Conservation (phyloP, 495 filamentous ascomycete species). For the Mycothermus thermophilus region DNA sequence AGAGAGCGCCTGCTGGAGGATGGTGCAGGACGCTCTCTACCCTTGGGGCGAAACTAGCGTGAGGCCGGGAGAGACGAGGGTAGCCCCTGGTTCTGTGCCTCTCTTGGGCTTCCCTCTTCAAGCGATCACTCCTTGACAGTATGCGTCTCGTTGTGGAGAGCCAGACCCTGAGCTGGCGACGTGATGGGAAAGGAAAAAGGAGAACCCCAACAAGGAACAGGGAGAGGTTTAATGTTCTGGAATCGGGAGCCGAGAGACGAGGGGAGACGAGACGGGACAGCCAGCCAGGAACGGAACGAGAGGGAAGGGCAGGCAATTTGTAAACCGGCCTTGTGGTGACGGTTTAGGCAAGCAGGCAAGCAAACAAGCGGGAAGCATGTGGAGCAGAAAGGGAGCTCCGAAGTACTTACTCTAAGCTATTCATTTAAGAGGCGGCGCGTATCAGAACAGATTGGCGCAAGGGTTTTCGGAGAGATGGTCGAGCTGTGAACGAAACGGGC, state of each 20-base stretch:
- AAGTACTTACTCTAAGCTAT: conserved; percentile 18
- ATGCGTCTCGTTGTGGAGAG: no score
- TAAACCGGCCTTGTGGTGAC: conserved; percentile 10
- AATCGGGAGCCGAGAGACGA: conserved; percentile 4
- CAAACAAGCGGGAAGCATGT: conserved; percentile 21
- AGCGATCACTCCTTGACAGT: conserved; percentile 5
- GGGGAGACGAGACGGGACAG: no score
- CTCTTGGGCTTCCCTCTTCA: conserved; percentile 15
- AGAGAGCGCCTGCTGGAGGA: no score
- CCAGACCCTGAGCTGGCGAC: no score
- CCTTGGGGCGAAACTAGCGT: conserved; percentile 19
- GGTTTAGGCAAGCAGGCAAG: conserved; percentile 17
- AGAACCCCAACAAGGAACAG: conserved; percentile 1
- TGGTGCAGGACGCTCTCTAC: no score
- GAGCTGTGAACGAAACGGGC: conserved; percentile 9
- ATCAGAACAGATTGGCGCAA: conserved; percentile 28
- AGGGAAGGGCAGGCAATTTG: conserved; percentile 14
- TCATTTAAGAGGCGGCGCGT: conserved; percentile 25
- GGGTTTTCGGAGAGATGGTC: conserved; percentile 14
- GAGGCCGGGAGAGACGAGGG: conserved; percentile 19
- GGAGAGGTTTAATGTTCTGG: conserved; percentile 3
- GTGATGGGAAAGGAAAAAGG: no score
- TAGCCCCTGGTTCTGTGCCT: conserved; percentile 18
- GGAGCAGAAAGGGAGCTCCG: conserved; percentile 10
- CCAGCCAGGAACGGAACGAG: conserved; percentile 3